phyloP scores from a whole-genome alignment of 2,329 filamentous ascomycete species.

The Stemphylium lycopersici region DNA sequence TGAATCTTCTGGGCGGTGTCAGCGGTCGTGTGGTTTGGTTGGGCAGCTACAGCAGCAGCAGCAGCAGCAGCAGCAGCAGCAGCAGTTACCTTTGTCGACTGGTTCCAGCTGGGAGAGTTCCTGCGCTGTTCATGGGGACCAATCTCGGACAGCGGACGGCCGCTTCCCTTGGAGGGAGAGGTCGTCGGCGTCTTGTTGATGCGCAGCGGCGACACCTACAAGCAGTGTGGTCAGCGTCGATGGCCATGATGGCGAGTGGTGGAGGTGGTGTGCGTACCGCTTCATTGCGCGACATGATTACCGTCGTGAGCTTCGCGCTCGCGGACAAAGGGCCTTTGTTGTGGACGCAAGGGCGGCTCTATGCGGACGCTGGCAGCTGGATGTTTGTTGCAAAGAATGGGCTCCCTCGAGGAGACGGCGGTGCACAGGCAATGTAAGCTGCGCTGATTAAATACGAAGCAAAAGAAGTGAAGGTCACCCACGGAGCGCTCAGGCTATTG shows the following conservation, averaged over 20 bases:
- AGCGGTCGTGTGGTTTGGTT: slow-evolving; percentile 22
- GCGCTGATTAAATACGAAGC: slow-evolving; percentile 23
- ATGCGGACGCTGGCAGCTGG: slow-evolving; percentile 17
- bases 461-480: slow-evolving; percentile 34
- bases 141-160: slow-evolving; percentile 81
- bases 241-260: neutral
- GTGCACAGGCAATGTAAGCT: slow-evolving; percentile 21
- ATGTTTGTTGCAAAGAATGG: slow-evolving; percentile 44
- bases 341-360: neutral
- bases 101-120: slow-evolving; percentile 92
- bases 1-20: slow-evolving; percentile 65
- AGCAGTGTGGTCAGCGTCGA: slow-evolving; percentile 15
- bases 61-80: neutral
- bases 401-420: slow-evolving; percentile 34
- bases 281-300: slow-evolving; percentile 50
- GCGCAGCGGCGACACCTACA: slow-evolving; percentile 76
- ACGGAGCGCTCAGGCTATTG: slow-evolving; percentile 37
- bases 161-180: slow-evolving; percentile 68
- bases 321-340: slow-evolving; percentile 11
- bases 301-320: slow-evolving; percentile 12
- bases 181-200: slow-evolving; percentile 72
- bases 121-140: slow-evolving; percentile 82
- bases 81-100: slow-evolving; percentile 69
- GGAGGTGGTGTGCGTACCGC: slow-evolving; percentile 39
- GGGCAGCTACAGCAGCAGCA: slow-evolving; percentile 4